These are phyloP conservation scores for Arabidopsis hybrid DNA, from an alignment of 441 rosid species.

Conservation along the genomic window DNA sequence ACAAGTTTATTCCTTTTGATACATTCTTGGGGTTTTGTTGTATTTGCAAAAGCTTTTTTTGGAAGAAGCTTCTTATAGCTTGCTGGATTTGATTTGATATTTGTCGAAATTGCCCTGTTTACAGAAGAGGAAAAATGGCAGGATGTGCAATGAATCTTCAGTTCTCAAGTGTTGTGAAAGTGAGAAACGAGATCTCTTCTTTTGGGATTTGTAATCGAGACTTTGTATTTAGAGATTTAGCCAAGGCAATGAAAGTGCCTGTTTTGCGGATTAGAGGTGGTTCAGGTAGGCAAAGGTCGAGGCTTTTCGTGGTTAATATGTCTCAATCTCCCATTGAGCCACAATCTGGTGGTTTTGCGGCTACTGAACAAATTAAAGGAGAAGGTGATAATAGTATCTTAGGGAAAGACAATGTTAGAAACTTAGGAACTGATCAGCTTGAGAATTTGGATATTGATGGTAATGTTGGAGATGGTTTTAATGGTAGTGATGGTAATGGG, in stretches of 20 bases:
- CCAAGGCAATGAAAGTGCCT: conserved; percentile 40
- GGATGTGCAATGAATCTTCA: conserved; percentile 49
- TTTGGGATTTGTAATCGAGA: conserved; percentile 45
- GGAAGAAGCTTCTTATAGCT: conserved; percentile 4
- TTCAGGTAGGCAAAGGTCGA: conserved; percentile 43
- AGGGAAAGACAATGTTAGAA: conserved; percentile 41
- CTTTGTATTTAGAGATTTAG: conserved; percentile 27
- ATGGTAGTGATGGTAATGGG: conserved; percentile 59
- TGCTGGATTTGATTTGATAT: conserved; percentile 12
- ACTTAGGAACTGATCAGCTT: conserved; percentile 43
- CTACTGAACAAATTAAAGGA: conserved; percentile 33
- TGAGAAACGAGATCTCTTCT: conserved; percentile 44
- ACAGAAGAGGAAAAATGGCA: conserved; percentile 46
- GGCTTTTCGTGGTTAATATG: conserved; percentile 48
- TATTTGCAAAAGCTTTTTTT: conserved; percentile 28
- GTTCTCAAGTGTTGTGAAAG: conserved; percentile 44
- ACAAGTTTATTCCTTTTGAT: not conserved
- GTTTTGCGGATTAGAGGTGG: conserved; percentile 30
- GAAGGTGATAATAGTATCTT: conserved; percentile 41
- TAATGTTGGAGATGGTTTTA: conserved; percentile 42
- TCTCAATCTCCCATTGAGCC: conserved; percentile 48
- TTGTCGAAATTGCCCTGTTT: conserved; percentile 48
- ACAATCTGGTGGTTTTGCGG: conserved; percentile 34
- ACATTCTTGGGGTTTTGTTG: not conserved
- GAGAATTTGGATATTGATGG: conserved; percentile 46